phyloP scores from a whole-genome alignment of 2,329 filamentous ascomycete species.

The Verticillium longisporum region DNA sequence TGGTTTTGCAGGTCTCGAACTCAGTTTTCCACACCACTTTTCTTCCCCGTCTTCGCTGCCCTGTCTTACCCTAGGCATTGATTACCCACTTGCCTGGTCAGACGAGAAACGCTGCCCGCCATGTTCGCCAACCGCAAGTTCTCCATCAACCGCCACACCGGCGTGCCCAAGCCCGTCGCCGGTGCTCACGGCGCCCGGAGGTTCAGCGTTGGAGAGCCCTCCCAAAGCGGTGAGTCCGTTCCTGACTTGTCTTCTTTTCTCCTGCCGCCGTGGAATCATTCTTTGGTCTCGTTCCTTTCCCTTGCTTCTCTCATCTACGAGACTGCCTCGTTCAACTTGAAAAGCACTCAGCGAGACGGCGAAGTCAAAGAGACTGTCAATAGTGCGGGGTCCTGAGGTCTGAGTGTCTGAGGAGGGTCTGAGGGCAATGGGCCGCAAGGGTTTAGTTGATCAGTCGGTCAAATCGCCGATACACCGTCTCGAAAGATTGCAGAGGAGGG shows the following conservation, averaged over 20 bases:
- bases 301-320: no score
- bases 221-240: constrained; percentile 42
- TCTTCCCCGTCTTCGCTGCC: neutral
- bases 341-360: no score
- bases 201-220: constrained; percentile 54
- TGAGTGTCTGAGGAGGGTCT: no score
- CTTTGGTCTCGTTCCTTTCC: neutral
- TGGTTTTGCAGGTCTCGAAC: neutral
- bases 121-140: constrained; percentile 56
- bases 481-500: neutral
- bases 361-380: no score
- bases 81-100: neutral
- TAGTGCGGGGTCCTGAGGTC: no score
- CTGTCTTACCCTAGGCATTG: neutral
- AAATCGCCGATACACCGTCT: neutral
- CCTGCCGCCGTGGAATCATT: no score
- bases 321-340: neutral
- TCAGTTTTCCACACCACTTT: neutral
- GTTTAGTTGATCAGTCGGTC: no score
- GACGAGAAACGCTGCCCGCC: constrained; percentile 12
- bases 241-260: neutral
- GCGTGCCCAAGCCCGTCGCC: constrained; percentile 45
- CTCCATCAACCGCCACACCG: constrained; percentile 61
- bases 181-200: constrained; percentile 28
- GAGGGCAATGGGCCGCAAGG: no score